Base-by-base conservation (phyloP, 2,329 filamentous ascomycete genomes). In the Aspergillus intermedius region DNA sequence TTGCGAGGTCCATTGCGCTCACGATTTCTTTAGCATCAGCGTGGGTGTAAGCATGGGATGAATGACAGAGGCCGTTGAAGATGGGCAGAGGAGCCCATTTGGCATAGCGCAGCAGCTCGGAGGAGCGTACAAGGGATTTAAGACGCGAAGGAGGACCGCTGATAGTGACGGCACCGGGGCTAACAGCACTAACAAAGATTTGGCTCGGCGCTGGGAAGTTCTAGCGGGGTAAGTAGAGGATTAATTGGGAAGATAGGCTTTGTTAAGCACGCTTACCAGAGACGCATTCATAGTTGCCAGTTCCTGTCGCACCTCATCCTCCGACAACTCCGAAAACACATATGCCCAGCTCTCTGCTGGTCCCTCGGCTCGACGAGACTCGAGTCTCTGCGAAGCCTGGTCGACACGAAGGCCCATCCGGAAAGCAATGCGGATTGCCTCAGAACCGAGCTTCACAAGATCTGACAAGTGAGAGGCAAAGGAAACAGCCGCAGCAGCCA, bases 11-110 rank as follows among this genome's bases (percentile, higher is more conserved):
- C 9, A 4, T 28, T 9, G 25, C 25, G n/a, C 44, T 10, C n/a
- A 59, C 23, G 28, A 59, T 49, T 2, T 12, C 17, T 7, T 49
- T 19, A 10, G 54, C 49, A 52, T 63, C 44, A 3, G 54, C 22
- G 4, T 19, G 5, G 22, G 41, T 63, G 56, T 82, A 84, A 3
- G 74, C 69, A 40, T 74, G 73, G 45, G 63, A 70, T 13, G 77
- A 73, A 52, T 67, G 64, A 25, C 63, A 65, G 1, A 64, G 46
- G 4, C 64, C 64, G 0, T 56, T 56, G 48, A 61, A 64, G 0
- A 66, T 59, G 1, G 62, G 61, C 12, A 67, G 37, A 10, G 49
- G 44, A 9, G 55, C 45, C 45, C 51, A 54, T 22, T 54, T 58
- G 23, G 48, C 43, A n/a, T 54, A 44, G 7, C 58, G 51, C n/a